A percentile compares a stretch with the other conserved stretches of the same genome.
These are phyloP conservation scores for Cochlearia excelsa DNA, from an alignment of 345 rosid species.

Conservation along the genomic window DNA sequence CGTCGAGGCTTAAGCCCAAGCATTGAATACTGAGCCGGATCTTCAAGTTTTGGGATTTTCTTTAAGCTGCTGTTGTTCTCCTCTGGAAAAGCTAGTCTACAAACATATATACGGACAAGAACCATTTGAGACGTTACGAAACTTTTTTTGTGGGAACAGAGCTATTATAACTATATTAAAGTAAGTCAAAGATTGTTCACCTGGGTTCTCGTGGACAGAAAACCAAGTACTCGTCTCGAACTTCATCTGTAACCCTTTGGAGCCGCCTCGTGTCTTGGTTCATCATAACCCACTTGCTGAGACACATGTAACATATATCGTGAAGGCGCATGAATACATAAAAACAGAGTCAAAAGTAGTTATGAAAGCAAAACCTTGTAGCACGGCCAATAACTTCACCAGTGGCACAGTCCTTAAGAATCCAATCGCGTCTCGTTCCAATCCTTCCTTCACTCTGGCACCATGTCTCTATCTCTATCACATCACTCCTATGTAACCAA, in stretches of 20 bases:
- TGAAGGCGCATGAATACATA: neutral
- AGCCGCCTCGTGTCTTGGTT: conserved; percentile 89
- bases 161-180: too few species aligned
- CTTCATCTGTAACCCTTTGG: conserved; percentile 81
- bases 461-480: conserved; percentile 95
- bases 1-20: conserved; percentile 83
- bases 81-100: conserved; percentile 84
- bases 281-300: conserved; percentile 99
- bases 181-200: conserved; percentile 33
- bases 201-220: conserved; percentile 74
- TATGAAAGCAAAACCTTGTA: conserved; percentile 49
- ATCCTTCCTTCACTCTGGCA: conserved; percentile 90
- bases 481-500: conserved; percentile 68
- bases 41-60: conserved; percentile 78
- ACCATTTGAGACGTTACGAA: neutral
- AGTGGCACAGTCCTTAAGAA: conserved; percentile 58
- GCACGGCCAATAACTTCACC: conserved; percentile 90
- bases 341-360: neutral
- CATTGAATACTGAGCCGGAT: conserved; percentile 63
- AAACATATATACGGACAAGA: neutral
- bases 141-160: too few species aligned
- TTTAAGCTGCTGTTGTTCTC: conserved; percentile 60
- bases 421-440: conserved; percentile 97
- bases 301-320: conserved; percentile 17
- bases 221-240: conserved; percentile 71